Conservation (phyloP, 1,284 basidiomycete species). For the Melampsora larici-populina region DNA sequence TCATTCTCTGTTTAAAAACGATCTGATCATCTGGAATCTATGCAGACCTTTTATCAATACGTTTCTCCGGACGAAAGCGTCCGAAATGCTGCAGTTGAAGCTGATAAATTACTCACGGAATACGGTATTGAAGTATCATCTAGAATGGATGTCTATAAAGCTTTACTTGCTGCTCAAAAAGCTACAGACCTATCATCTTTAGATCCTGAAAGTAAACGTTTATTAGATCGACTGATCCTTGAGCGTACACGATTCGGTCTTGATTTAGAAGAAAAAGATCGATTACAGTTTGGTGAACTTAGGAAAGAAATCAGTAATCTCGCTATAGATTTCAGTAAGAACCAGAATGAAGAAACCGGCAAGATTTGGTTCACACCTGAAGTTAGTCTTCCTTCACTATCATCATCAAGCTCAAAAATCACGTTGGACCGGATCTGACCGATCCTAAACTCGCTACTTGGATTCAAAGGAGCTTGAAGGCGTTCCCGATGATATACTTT, state of each 20-base stretch:
- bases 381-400: conserved; percentile 54
- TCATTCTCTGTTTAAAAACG: background rate
- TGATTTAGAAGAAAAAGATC: conserved; percentile 65
- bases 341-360: conserved; percentile 74
- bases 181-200: conserved; percentile 64
- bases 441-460: conserved; percentile 46
- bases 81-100: conserved; percentile 69
- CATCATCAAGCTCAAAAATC: background rate
- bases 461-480: conserved; percentile 68
- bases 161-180: conserved; percentile 66
- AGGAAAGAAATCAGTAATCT: conserved; percentile 64
- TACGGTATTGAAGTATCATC: conserved; percentile 69
- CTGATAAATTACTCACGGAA: conserved; percentile 66
- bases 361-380: conserved; percentile 49
- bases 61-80: conserved; percentile 68
- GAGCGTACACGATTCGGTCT: conserved; percentile 73
- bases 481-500: conserved; percentile 70
- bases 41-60: conserved; percentile 67
- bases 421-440: too few relatives aligned
- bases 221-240: conserved; percentile 72
- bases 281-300: conserved; percentile 60
- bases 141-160: conserved; percentile 71
- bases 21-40: background rate
- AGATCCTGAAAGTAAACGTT: conserved; percentile 65
- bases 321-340: conserved; percentile 73